Evolutionary conservation across 106 monocot genomes (phyloP).

Genomic region (Phalaenopsis equestris): DNA sequence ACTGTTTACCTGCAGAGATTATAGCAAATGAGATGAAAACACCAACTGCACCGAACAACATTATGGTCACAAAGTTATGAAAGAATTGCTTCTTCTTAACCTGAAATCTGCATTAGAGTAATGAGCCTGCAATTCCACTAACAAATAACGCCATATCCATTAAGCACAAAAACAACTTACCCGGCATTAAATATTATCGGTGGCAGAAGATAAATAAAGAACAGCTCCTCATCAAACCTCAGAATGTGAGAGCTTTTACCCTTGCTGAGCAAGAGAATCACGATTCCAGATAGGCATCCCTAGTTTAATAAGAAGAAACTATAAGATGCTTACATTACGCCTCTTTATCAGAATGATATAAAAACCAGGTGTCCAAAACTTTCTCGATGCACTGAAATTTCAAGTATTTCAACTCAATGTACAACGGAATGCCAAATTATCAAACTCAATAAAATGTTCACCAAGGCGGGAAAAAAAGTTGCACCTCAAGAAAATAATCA

Average conservation of each 20-base stretch:
- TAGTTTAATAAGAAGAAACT: constrained; percentile 6
- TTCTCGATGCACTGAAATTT: background rate
- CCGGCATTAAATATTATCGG: constrained; percentile 90
- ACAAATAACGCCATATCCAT: background rate
- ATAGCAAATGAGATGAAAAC: constrained; percentile 67
- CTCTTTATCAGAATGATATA: too few relatives aligned
- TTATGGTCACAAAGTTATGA: constrained; percentile 71
- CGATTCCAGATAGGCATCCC: constrained; percentile 49
- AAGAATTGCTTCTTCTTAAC: constrained; percentile 89
- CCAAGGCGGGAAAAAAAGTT: too few relatives aligned
- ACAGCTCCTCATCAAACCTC: constrained; percentile 66
- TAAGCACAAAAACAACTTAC: constrained; percentile 19
- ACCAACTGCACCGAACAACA: constrained; percentile 68
- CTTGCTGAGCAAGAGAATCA: constrained; percentile 56
- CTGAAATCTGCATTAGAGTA: constrained; percentile 49
- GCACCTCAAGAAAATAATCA: too few relatives aligned
- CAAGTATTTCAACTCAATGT: background rate
- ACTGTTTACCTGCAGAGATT: constrained; percentile 59
- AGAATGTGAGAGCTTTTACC: constrained; percentile 72
- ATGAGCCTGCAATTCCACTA: constrained; percentile 1
- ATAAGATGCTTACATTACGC: too few relatives aligned
- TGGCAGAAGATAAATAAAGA: constrained; percentile 74
- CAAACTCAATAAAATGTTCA: too few relatives aligned
- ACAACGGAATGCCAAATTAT: too few relatives aligned
- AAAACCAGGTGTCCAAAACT: background rate